These are phyloP conservation scores for Kentomonas sorsogonicus DNA, from an alignment of 208 protist species.

Conservation along the genomic window DNA sequence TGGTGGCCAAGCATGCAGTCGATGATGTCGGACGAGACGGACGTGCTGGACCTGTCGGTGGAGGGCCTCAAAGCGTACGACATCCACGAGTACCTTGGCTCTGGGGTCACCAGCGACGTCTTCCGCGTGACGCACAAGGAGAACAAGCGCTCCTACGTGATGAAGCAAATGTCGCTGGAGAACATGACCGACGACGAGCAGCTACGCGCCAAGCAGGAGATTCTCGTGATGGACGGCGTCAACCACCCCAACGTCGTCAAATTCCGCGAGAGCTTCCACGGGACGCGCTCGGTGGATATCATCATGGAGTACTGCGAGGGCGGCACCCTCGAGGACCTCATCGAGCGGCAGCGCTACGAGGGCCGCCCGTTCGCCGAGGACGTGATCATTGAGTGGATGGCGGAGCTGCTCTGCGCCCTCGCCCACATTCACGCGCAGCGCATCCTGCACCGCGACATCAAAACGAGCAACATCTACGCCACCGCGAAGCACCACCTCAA, in stretches of 20 bases:
- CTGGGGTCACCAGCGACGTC: conserved; percentile 60
- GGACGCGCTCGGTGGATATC: conserved; percentile 71
- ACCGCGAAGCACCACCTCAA: conserved; percentile 89
- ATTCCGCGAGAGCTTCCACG: conserved; percentile 81
- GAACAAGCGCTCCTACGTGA: conserved; percentile 56
- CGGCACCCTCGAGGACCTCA: conserved; percentile 81
- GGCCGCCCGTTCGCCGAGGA: conserved; percentile 60
- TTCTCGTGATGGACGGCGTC: conserved; percentile 82
- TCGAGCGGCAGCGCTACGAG: conserved; percentile 63
- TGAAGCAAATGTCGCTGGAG: conserved; percentile 80
- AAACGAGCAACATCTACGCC: conserved; percentile 91
- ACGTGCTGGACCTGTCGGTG: background rate
- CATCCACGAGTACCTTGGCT: conserved; percentile 61
- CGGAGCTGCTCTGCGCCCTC: conserved; percentile 78
- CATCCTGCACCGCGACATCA: conserved; percentile 91
- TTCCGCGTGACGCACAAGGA: conserved; percentile 55
- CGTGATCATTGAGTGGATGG: conserved; percentile 86
- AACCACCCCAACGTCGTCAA: conserved; percentile 89
- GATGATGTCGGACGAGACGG: too few relatives aligned
- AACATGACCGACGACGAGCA: conserved; percentile 68
- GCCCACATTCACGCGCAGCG: conserved; percentile 82
- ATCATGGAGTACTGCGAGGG: conserved; percentile 89
- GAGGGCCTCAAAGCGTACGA: conserved; percentile 40
- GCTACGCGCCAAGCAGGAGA: conserved; percentile 73
- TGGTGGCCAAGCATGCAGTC: too few relatives aligned